These are phyloP conservation scores for Penicillium sp. DNA, from an alignment of 2,329 filamentous ascomycete genomes.

Conservation along the genomic window DNA sequence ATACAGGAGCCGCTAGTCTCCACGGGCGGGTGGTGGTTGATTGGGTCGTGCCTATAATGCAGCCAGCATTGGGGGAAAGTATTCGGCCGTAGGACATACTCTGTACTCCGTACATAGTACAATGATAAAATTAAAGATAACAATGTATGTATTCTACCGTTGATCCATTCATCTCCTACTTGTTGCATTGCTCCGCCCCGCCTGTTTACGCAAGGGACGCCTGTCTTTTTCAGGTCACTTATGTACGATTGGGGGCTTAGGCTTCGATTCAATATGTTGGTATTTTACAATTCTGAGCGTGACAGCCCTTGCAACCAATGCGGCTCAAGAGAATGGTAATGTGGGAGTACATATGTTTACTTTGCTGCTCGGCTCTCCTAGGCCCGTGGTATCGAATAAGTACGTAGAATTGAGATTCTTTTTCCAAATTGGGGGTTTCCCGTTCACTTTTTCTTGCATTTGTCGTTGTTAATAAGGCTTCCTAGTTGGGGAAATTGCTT, in stretches of 20 bases:
- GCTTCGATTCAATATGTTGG: not conserved
- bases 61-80: not conserved
- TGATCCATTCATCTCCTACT: not conserved
- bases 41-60: not conserved
- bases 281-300: not conserved
- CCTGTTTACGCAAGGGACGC: constrained; percentile 10
- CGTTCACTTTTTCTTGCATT: not conserved
- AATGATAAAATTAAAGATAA: not conserved
- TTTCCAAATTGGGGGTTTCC: not conserved
- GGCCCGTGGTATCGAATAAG: not conserved
- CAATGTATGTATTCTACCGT: not conserved
- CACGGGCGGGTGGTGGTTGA: not conserved
- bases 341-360: not conserved
- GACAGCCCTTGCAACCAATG: constrained; percentile 4
- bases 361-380: not conserved
- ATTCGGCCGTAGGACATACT: too few species aligned
- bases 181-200: constrained; percentile 7
- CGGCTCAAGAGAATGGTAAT: constrained; percentile 2
- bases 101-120: not conserved
- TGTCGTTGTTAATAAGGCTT: not conserved
- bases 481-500: not conserved
- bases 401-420: constrained; percentile 2
- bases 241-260: not conserved
- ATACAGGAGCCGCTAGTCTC: not conserved
- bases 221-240: constrained; percentile 6